Evolutionary conservation across 176 grass and related monocot species (phyloP), one percentile per base, ranked within the genome.

Genomic region (Cenchrus purpureus): DNA sequence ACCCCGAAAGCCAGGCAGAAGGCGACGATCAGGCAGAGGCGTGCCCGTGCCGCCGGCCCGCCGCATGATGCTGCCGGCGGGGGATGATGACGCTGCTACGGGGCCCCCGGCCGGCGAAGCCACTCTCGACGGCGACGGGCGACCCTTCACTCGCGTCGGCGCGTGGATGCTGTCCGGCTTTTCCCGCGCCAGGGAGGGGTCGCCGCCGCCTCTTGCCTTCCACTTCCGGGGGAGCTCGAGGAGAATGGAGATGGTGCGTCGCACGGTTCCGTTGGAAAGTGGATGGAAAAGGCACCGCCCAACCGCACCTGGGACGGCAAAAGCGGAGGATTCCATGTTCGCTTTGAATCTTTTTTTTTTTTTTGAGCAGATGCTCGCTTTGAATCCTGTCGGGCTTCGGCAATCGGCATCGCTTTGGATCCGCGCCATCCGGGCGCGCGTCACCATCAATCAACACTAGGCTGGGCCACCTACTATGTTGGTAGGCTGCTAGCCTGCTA

Each of bases 41-140:
- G 0, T 12, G 31, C 79, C 63, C 43, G 37, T 10, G 10, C 59
- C 17, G 51, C 3, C 58, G n/a, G 58, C 58, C 73, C 15, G 8
- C 50, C 49, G 5, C 50, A 64, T 86, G 67, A 79, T 86, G 67
- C 11, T 73, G 84, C 76, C 73, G 58, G 55, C 51, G 53, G 81
- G 15, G 44, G 56, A 22, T 0, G 45, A 15, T 1, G 8, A 3
- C 13, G 15, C 13, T 6, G 37, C n/a, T 6, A 1, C 2, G 79
- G 7, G 3, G 58, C 45, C 70, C 45, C 70, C 1, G 45, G 70
- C 14, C 9, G 58, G 8, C 5, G 62, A 43, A 32, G 14, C 72
- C 5, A 29, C 61, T 46, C 29, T 57, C 50, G 50, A 61, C 76
- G 83, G 53, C 22, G 43, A 71, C 49, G 25, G 25, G 25, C 34